Base-by-base conservation (phyloP, 2,329 filamentous ascomycete genomes). In the Boeremia exigua region DNA sequence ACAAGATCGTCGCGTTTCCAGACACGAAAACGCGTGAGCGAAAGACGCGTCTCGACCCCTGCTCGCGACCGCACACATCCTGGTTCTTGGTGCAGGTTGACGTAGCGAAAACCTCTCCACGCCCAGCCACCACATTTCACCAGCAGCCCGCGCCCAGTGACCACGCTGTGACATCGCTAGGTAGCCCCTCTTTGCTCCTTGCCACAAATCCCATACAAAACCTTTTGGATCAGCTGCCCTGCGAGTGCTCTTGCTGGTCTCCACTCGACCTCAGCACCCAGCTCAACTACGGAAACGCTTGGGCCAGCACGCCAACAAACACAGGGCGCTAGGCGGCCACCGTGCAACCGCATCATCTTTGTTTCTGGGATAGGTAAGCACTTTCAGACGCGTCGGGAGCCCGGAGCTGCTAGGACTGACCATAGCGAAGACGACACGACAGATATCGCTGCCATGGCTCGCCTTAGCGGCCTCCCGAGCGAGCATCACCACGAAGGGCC, bases 401-500 rank as follows among this genome's bases (percentile, higher is more conserved):
- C n/a, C 29, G 19, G 14, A 17, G 23, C 36, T 14, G 25, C 17
- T 29, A 36, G 37, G 14, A 37, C 42, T 56, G 53, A 56, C 47
- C 34, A 23, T 7, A 36, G 12, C 36, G 6, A 47, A 53, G 45
- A 37, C 44, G 50, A 49, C 43, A 53, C 52, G 19, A 48, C 29
- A 56, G 23, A 23, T 12, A 36, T 30, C 56, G 49, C 59, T 43
- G 56, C 46, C 58, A 75, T 75, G 71, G 72, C 71, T 56, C 70
- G 70, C 39, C 63, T 72, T 42, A 70, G 66, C 56, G 69, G 71
- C 47, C 66, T 73, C 8, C 67, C 70, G 39, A 72, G 71, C 32
- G 71, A 74, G 61, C 72, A 72, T 63, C 73, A 74, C 54, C 66
- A 69, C 54, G 64, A 70, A 44, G 72, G 71, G 27, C 71, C 72